These are phyloP conservation scores for Zarea fungicola DNA, from an alignment of 2,329 filamentous ascomycete genomes.

Conservation along the genomic window DNA sequence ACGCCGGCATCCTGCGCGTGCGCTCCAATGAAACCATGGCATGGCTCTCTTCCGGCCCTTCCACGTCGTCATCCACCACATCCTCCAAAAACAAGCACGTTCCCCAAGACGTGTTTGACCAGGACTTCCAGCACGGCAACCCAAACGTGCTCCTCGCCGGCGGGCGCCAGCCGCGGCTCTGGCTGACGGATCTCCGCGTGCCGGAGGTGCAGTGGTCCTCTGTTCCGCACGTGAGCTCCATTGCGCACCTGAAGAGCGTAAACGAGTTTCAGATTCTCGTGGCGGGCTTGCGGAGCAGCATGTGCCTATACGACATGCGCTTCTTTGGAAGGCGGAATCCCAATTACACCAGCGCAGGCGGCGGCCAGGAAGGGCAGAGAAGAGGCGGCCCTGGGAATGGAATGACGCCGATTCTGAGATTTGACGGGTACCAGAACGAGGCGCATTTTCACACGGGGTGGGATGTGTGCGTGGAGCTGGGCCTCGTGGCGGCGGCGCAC, in stretches of 20 bases:
- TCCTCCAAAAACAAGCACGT: constrained; percentile 14
- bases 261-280: constrained; percentile 47
- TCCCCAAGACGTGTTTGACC: constrained; percentile 39
- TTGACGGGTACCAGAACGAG: constrained; percentile 46
- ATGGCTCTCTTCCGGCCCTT: constrained; percentile 28
- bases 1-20: constrained; percentile 39
- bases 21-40: constrained; percentile 25
- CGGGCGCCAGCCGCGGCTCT: constrained; percentile 42
- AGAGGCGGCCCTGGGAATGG: constrained; percentile 14
- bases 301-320: constrained; percentile 54
- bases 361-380: not conserved
- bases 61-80: constrained; percentile 2
- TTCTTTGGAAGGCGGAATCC: constrained; percentile 23
- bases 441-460: constrained; percentile 46
- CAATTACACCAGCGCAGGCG: not conserved
- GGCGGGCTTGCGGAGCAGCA: constrained; percentile 43
- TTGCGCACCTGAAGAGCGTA: constrained; percentile 47
- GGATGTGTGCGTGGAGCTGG: constrained; percentile 42
- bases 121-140: constrained; percentile 42
- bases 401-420: constrained; percentile 38
- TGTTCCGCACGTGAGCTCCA: constrained; percentile 32
- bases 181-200: constrained; percentile 40
- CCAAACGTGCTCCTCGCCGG: constrained; percentile 46
- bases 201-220: constrained; percentile 29
- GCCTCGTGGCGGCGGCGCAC: constrained; percentile 50